A percentile compares a stretch with the other conserved stretches of the same genome.
Conservation (phyloP, 2,329 filamentous ascomycete species). For the Fusarium sacchari region DNA sequence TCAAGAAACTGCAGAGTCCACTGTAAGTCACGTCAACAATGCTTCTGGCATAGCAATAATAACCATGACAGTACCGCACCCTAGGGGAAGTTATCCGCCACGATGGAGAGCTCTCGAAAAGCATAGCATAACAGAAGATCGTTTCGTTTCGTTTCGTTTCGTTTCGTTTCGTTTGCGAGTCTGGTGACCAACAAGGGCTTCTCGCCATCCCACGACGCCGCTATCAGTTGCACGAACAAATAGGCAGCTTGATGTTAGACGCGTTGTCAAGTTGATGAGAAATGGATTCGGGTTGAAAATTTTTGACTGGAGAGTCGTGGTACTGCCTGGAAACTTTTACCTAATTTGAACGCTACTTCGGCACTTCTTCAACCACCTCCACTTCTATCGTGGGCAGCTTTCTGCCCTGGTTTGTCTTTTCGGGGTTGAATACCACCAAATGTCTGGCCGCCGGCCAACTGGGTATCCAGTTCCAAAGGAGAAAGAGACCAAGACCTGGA, state of each 20-base stretch:
- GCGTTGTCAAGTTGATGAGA: conserved; percentile 46
- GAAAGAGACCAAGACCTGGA: conserved; percentile 4
- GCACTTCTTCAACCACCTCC: conserved; percentile 41
- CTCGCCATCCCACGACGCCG: conserved; percentile 39
- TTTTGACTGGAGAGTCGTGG: conserved; percentile 50
- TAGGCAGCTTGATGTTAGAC: conserved; percentile 30
- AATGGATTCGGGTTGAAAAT: conserved; percentile 48
- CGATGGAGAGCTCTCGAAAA: conserved; percentile 8
- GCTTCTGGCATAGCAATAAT: not conserved
- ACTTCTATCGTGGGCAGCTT: conserved; percentile 38
- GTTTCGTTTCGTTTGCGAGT: conserved; percentile 31
- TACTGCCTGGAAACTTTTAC: conserved; percentile 48
- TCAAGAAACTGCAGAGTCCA: conserved; percentile 4
- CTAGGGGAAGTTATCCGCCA: conserved; percentile 19
- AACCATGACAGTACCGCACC: not conserved
- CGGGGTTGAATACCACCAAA: conserved; percentile 21
- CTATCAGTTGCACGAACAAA: conserved; percentile 43
- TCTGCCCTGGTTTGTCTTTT: not conserved
- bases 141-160: not conserved
- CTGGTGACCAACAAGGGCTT: conserved; percentile 42
- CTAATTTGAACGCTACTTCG: conserved; percentile 49
- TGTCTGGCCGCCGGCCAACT: conserved; percentile 18
- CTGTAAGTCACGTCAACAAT: conserved; percentile 21
- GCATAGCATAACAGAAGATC: conserved; percentile 1
- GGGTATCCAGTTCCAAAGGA: conserved; percentile 1